Base-by-base conservation (phyloP, 2,329 filamentous ascomycete species). In the Aspergillus versicolor region DNA sequence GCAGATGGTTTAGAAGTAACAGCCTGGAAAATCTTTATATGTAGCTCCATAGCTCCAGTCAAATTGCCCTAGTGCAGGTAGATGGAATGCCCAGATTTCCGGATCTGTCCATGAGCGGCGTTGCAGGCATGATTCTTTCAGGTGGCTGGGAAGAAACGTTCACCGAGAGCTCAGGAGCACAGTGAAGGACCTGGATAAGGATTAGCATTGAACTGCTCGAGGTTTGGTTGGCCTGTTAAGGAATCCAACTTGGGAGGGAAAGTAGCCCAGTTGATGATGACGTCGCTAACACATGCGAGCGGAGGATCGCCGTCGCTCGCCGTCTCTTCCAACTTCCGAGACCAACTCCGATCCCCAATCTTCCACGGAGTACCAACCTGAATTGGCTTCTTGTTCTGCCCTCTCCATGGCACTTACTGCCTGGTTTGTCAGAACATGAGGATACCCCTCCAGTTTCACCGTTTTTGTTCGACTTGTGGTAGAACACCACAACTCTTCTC, bases 381-480 rank as follows among this genome's bases (percentile, higher is more conserved):
- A 17, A 34, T 13, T 47, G 17, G 3, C 6, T 5, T 15, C 9
- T 17, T 19, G 17, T 34, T 17, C 41, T 32, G 22, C 21, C 24
- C 32, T 52, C 34, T 48, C 56, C 44, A 58, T 61, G 41, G 42
- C 42, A 49, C 37, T 60, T 46, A 12, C 17, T 58, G 54, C 19
- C 57, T 49, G 51, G 56, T 62, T 40, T 57, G 65, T 67, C 63
- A 69, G 66, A 76, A 59, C 65, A 84, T 84, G 81, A 82, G 78
- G 74, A 73, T 75, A 70, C 75, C 72, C 68, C 68, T 78, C 70
- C 70, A 77, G 60, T 66, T 80, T 62, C 75, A 78, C 72, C 80
- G 81, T 69, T 77, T 80, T 70, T 80, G 75, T 73, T 68, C 79
- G 65, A 75, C 73, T 65, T 77, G 77, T 63, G 70, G 73, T 54